Evolutionary conservation across 495 filamentous ascomycete species (phyloP), one percentile per base, ranked within the genome.

Genomic region (Usnea hakonensis): DNA sequence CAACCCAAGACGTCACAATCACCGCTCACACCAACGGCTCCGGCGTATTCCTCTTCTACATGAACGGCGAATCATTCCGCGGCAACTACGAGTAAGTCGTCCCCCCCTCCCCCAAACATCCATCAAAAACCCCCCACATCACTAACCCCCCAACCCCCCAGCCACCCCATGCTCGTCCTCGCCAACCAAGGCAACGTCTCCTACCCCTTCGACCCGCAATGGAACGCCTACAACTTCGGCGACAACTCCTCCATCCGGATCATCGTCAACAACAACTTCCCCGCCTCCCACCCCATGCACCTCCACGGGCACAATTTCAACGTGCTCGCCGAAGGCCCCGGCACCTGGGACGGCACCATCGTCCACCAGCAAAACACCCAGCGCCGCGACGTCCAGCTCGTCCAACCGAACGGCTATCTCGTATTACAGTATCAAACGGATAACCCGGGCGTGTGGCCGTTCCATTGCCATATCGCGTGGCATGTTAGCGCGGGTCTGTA

Each of bases 401-500:
- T 90, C 0, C 78, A 78, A n/a, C 57, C 70, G 1, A 63, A 57
- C 26, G 81, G 82, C 3, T 77, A 76, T 55, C 63, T 84, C 14
- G 77, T 78, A 8, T 70, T 84, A 4, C 79, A 71, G n/a, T 83
- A 81, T 64, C 67, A 76, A 69, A 76, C 76, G 17, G 80, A 85
- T 60, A 85, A 84, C 65, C 80, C 80, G 5, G 81, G 81, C 5
- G 69, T 76, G 3, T 85, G 82, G 82, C 70, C 78, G 26, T 70
- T 82, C 55, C 81, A 84, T 64, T 84, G 82, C 69, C 81, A 84
- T 61, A 81, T 83, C 50, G 78, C 77, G 5, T 83, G 77, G 78
- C 82, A 83, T 60, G 69, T 78, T 16, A 73, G 72, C 21, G 66
- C 72, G n/a, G 81, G 82, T 0, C 66, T 84, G 52, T 70, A 70